Evolutionary conservation across 2,329 filamentous ascomycete genomes (phyloP), one percentile per base, ranked within the genome.

Genomic region (Phaeomoniella chlamydospora): DNA sequence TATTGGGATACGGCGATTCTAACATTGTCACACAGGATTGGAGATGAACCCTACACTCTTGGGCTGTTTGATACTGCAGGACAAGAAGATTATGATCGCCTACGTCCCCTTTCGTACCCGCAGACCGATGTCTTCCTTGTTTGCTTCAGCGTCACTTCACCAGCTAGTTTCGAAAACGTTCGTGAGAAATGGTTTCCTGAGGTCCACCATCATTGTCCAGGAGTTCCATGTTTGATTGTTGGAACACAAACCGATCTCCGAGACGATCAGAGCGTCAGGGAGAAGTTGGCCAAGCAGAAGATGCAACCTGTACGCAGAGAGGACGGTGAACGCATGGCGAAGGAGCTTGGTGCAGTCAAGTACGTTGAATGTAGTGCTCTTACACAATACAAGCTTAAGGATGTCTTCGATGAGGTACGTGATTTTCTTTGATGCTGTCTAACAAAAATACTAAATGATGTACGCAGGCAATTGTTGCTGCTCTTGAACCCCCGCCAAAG

Each of bases 161-260:
- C 88, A 29, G 87, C 90, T 29, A 94, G 87, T 5, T 98, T 98
- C 60, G 90, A 98, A 60, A 98, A 98, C 80, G 90, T 96, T 35
- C 79, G 87, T 52, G 88, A 94, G 70, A 94, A 94, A 63, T 94
- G 87, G 88, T 94, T 94, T 52, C 90, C 90, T 32, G 90, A 98
- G 64, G 90, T 98, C 31, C 87, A 93, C 59, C 90, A 98, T 62
- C 90, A 98, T 64, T 98, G 90, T 58, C 90, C 90, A 13, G 90
- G 90, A 45, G 90, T 98, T 26, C 90, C 90, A 36, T 96, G 90
- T 70, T 70, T 98, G 45, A 94, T 98, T 47, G 90, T 98, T 42
- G 90, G 90, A 50, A 98, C 90, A 15, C 90, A 98, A 65, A 87
- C 88, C 43, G 90, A 98, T 77, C 69, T 98, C 61, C 72, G 90